Evolutionary conservation across 345 rosid species (phyloP).

Genomic region (Orychophragmus violaceus): DNA sequence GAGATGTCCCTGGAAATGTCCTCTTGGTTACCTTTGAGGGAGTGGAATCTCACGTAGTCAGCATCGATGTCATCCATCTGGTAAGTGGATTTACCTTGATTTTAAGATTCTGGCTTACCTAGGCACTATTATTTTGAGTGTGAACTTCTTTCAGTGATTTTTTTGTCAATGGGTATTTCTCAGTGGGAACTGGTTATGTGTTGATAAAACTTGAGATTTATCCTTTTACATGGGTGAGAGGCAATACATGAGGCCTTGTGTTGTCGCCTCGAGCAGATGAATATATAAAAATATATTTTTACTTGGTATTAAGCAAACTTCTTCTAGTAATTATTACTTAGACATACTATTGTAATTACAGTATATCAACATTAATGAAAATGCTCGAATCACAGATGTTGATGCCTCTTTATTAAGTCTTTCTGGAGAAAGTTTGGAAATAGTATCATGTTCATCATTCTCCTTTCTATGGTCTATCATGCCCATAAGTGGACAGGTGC

Average conservation of each 20-base stretch:
- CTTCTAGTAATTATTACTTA: neutral
- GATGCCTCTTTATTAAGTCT: conserved; percentile 65
- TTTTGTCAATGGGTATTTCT: neutral
- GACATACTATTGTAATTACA: neutral
- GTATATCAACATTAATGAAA: conserved; percentile 27
- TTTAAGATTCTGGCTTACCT: neutral
- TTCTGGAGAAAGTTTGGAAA: conserved; percentile 77
- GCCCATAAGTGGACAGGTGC: conserved; percentile 71
- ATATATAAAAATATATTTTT: neutral
- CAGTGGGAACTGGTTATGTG: too few species aligned
- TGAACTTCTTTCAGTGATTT: neutral
- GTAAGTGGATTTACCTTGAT: conserved; percentile 37
- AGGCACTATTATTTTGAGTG: neutral
- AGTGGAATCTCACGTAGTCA: conserved; percentile 85
- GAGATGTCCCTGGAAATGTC: conserved; percentile 95
- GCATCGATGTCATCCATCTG: conserved; percentile 92
- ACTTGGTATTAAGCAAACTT: neutral
- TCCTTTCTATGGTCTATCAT: conserved; percentile 69
- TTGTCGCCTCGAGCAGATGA: conserved; percentile 12
- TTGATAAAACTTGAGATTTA: neutral
- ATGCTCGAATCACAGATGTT: conserved; percentile 57
- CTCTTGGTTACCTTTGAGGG: conserved; percentile 91
- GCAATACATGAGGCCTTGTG: neutral
- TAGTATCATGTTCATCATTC: conserved; percentile 63
- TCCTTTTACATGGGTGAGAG: neutral